phyloP scores from a whole-genome alignment of 2,329 filamentous ascomycete genomes.

The Cordyceps javanica region DNA sequence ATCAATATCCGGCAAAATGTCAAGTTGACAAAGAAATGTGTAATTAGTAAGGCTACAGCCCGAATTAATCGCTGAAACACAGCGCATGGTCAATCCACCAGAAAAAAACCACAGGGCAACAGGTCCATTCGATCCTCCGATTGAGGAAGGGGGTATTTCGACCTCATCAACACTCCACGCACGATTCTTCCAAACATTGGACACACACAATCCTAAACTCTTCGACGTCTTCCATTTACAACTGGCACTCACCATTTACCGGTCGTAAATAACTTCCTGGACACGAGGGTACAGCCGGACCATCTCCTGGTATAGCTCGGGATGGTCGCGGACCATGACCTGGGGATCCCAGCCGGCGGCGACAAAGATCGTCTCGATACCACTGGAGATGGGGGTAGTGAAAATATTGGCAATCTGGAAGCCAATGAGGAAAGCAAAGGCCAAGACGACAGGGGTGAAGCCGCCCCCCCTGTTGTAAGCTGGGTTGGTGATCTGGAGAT shows the following conservation, averaged over 20 bases:
- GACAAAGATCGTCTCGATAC: constrained; percentile 90
- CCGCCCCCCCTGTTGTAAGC: constrained; percentile 62
- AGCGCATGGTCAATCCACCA: background rate
- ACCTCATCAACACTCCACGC: background rate
- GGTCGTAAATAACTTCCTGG: constrained; percentile 60
- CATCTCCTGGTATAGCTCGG: constrained; percentile 74
- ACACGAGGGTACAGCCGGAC: constrained; percentile 77
- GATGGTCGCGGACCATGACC: constrained; percentile 73
- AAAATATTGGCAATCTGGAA: constrained; percentile 87
- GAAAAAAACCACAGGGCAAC: background rate
- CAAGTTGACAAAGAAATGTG: background rate
- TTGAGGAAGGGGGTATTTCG: background rate
- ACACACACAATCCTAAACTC: background rate
- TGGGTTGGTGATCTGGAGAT: constrained; percentile 74
- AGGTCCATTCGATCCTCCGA: background rate
- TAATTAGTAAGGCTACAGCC: background rate
- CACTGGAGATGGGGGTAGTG: constrained; percentile 78
- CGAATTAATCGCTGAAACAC: background rate
- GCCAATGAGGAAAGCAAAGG: constrained; percentile 83
- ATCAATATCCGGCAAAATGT: background rate
- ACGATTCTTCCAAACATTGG: background rate
- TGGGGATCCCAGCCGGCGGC: constrained; percentile 64
- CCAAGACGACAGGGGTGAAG: constrained; percentile 73
- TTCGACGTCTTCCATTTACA: background rate
- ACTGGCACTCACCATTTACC: background rate